These are phyloP conservation scores for Betula pendula DNA, from an alignment of 306 rosid genomes.

Conservation along the genomic window DNA sequence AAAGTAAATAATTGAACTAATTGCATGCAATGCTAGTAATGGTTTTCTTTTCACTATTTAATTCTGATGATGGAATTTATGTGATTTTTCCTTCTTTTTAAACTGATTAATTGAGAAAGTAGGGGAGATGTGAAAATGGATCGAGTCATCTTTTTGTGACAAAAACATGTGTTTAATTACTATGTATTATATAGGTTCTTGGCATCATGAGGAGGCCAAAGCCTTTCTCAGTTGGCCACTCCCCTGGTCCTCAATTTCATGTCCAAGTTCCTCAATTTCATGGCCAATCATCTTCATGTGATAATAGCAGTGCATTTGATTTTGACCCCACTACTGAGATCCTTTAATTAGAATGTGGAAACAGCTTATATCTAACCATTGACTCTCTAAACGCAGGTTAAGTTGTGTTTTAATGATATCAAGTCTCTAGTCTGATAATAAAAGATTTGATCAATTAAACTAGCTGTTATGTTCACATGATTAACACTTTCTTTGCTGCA, in stretches of 20 bases:
- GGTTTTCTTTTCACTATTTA: constrained; percentile 3
- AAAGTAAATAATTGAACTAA: neutral
- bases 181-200: constrained; percentile 27
- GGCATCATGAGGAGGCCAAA: constrained; percentile 38
- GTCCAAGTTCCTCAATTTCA: too few relatives aligned
- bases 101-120: neutral
- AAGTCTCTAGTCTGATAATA: too few relatives aligned
- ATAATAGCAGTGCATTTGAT: constrained; percentile 9
- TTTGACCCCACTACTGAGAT: constrained; percentile 28
- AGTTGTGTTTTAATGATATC: too few relatives aligned
- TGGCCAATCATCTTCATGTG: constrained; percentile 32
- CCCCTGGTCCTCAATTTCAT: constrained; percentile 33
- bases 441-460: too few relatives aligned
- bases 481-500: too few relatives aligned
- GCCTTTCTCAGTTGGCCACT: constrained; percentile 34
- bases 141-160: too few relatives aligned
- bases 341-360: too few relatives aligned
- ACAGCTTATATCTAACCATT: too few relatives aligned
- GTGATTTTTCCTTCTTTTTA: neutral
- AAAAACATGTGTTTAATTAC: neutral
- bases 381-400: too few relatives aligned
- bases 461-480: too few relatives aligned
- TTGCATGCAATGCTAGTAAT: neutral
- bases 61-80: neutral
- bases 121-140: neutral